phyloP scores from a whole-genome alignment of 2,329 filamentous ascomycete genomes.

The Cladophialophora yegresii region DNA sequence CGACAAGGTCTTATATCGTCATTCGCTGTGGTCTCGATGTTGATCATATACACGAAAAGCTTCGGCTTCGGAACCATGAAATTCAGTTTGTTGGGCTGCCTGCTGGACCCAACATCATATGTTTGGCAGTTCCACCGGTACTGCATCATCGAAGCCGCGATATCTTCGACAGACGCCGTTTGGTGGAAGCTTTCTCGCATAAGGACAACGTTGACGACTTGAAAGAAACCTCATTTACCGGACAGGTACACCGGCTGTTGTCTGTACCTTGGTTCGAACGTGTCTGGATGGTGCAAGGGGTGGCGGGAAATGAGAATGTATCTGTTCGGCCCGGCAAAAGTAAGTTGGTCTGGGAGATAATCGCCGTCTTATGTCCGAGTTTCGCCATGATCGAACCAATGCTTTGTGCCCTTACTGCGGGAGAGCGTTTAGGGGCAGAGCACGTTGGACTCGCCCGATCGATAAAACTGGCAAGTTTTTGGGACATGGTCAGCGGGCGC shows the following conservation, averaged over 20 bases:
- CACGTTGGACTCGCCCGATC: background rate
- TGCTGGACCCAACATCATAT: background rate
- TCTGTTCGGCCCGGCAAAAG: background rate
- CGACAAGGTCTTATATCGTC: background rate
- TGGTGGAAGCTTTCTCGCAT: background rate
- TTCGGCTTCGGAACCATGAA: background rate
- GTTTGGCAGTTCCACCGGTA: background rate
- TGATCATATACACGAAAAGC: background rate
- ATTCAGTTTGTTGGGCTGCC: background rate
- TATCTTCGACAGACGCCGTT: background rate
- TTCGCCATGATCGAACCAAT: background rate
- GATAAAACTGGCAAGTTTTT: background rate
- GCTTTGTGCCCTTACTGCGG: fast-evolving
- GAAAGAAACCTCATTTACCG: background rate
- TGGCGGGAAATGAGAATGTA: background rate
- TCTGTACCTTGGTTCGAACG: background rate
- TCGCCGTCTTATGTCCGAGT: background rate
- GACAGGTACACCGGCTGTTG: background rate
- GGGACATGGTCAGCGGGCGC: background rate
- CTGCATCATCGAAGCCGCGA: background rate
- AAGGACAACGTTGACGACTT: background rate
- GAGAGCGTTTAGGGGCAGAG: background rate
- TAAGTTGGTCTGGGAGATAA: background rate
- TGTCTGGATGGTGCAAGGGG: background rate
- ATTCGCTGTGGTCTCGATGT: background rate